Evolutionary conservation across 805 yeast genomes (phyloP).

Genomic region (Kazachstania taianensis): DNA sequence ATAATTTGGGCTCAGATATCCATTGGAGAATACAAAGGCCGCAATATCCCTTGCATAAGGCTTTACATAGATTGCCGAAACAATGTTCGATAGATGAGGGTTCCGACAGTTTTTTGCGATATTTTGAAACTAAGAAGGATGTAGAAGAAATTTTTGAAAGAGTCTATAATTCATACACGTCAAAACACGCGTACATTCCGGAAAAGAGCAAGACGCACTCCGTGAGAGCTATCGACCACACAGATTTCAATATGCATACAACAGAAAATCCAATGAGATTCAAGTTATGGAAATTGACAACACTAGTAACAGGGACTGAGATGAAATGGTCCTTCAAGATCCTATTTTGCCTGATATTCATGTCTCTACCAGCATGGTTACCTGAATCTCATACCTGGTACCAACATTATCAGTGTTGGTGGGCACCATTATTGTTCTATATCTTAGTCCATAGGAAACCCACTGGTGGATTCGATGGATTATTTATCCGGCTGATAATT

Average conservation of each 20-base stretch:
- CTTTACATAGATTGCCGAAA: constrained; percentile 33
- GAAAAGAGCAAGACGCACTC: constrained; percentile 3
- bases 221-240: constrained; percentile 33
- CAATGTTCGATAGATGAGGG: constrained; percentile 40
- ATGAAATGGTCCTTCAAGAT: constrained; percentile 37
- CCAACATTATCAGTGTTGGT: constrained; percentile 33
- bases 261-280: constrained; percentile 30
- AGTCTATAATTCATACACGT: constrained; percentile 36
- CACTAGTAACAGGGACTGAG: constrained; percentile 29
- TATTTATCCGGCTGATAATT: constrained; percentile 27
- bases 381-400: constrained; percentile 34
- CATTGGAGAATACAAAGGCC: constrained; percentile 32
- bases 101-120: constrained; percentile 34
- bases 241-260: constrained; percentile 34
- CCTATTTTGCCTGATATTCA: constrained; percentile 29
- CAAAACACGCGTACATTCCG: constrained; percentile 25
- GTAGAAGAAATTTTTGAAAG: constrained; percentile 39
- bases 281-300: constrained; percentile 32
- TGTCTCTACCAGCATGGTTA: constrained; percentile 38
- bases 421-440: constrained; percentile 33
- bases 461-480: constrained; percentile 29
- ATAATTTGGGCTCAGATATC: constrained; percentile 15
- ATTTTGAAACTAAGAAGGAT: constrained; percentile 34
- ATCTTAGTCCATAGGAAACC: constrained; percentile 34
- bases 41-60: constrained; percentile 33